Evolutionary conservation across 2,329 filamentous ascomycete genomes (phyloP), one percentile per base, ranked within the genome.

Genomic region (Exophiala bonariae): DNA sequence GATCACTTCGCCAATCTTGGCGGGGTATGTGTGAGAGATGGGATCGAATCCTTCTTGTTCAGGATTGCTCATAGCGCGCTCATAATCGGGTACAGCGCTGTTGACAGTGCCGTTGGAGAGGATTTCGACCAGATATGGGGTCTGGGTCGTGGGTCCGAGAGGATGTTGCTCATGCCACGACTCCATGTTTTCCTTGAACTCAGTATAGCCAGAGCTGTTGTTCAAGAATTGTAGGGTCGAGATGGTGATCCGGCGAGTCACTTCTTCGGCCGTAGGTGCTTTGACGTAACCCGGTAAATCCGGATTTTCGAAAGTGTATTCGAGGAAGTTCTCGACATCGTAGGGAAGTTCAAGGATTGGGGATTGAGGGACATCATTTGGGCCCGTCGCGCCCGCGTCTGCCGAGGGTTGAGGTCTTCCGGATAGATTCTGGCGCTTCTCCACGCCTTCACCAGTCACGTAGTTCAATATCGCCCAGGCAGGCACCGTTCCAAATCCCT

Each of bases 201-300:
- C 22, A 7, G 45, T 50, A 28, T 38, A 14, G 7, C 37, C 37
- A 30, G 58, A 47, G 17, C 45, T 40, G 34, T 50, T 51, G 18
- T 51, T 55, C 36, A 59, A 49, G 57, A 58, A 59, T 26, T 61
- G 56, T 17, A 57, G 38, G 8, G 71, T 63, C 10, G 74, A 70
- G 37, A 80, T 70, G 28, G 70, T 67, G 8, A 80, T 60, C 0
- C 72, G 71, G 11, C 78, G 70, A 1, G 76, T 79, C 3, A 80
- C 76, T 33, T 52, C 50, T 19, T 78, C 72, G 2, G 55, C 46
- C 11, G 49, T 41, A 1, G 44, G 47, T 8, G 60, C 60, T 28
- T 57, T 50, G 22, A 49, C 50, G 36, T 62, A 54, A 22, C 48
- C 46, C 20, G 50, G 49, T 19, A 47, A 41, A 13, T 45, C 34